Conservation (phyloP, 768 basidiomycete genomes). For the Leccinum fibrillosum region DNA sequence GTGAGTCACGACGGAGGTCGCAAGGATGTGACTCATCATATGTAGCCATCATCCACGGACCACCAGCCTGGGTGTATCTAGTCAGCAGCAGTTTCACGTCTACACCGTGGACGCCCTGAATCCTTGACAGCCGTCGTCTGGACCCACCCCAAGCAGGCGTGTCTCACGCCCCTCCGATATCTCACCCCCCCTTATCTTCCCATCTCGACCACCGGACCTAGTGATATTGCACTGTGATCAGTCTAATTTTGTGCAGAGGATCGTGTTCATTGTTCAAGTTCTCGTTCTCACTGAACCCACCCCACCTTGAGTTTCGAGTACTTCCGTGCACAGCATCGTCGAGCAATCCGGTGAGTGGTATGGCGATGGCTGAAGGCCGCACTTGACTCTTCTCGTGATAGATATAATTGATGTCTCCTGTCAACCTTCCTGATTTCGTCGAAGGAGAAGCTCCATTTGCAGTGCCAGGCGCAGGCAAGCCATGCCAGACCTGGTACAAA, state of each 20-base stretch:
- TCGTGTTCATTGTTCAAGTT: background rate
- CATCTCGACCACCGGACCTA: too few species aligned
- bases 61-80: too few species aligned
- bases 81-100: too few species aligned
- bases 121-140: too few species aligned
- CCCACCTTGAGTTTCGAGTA: background rate
- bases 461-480: conserved; percentile 27
- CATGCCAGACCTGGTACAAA: conserved; percentile 50
- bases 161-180: too few species aligned
- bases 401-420: conserved; percentile 19
- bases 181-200: too few species aligned
- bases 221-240: background rate
- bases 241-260: background rate
- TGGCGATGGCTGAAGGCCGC: background rate
- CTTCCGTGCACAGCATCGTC: background rate
- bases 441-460: conserved; percentile 31
- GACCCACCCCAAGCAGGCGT: too few species aligned
- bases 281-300: background rate
- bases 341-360: background rate
- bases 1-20: too few species aligned
- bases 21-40: too few species aligned
- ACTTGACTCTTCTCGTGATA: background rate
- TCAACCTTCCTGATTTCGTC: conserved; percentile 26
- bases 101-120: too few species aligned
- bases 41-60: too few species aligned